Percentiles rank a stretch among this genome's conserved stretches.
Evolutionary conservation across 768 basidiomycete genomes (phyloP).

Genomic region (Suillus cothurnatus): DNA sequence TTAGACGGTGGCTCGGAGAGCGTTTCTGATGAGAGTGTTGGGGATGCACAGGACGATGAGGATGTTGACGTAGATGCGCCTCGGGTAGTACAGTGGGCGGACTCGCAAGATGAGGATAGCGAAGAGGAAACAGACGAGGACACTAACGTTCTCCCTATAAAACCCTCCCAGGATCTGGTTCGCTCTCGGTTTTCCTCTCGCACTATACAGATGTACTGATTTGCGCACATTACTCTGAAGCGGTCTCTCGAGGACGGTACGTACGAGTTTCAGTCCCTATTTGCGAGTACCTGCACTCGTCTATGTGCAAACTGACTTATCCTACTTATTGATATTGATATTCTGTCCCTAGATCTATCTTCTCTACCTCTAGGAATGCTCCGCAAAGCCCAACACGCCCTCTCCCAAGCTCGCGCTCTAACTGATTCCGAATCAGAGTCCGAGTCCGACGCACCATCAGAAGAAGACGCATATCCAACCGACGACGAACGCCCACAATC

Average conservation of each 20-base stretch:
- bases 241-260: conserved; percentile 32
- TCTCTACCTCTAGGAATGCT: conserved; percentile 65
- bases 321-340: not conserved
- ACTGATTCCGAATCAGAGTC: conserved; percentile 42
- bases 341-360: conserved; percentile 50
- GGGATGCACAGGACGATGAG: conserved; percentile 26
- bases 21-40: not conserved
- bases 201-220: not conserved
- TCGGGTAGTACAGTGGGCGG: conserved; percentile 64
- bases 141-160: conserved; percentile 9
- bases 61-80: conserved; percentile 50
- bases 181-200: not conserved
- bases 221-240: conserved; percentile 14
- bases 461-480: conserved; percentile 17
- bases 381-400: conserved; percentile 60
- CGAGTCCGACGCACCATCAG: conserved; percentile 29
- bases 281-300: not conserved
- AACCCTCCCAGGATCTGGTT: conserved; percentile 22
- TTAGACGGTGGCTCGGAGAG: conserved; percentile 2
- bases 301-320: conserved; percentile 11
- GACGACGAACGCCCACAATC: conserved; percentile 11
- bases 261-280: conserved; percentile 9
- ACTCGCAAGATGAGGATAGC: conserved; percentile 40
- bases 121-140: conserved; percentile 16
- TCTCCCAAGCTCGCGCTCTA: conserved; percentile 45